These are phyloP conservation scores for Annulohypoxylon nitens DNA, from an alignment of 495 filamentous ascomycete species.

Conservation along the genomic window DNA sequence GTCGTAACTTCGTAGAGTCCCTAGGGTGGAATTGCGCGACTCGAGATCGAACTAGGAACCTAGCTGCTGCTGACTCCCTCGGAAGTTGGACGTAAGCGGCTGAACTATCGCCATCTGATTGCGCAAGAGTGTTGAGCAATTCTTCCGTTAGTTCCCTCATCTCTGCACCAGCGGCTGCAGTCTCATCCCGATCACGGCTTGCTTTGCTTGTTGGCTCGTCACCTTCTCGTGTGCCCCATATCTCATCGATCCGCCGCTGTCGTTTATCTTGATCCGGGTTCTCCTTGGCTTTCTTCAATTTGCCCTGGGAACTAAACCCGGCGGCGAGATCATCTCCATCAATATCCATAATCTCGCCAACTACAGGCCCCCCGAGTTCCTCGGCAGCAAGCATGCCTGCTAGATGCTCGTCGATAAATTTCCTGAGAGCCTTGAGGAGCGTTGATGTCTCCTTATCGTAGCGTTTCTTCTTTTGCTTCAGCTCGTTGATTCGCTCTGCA, in stretches of 20 bases:
- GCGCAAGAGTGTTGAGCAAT: conserved; percentile 71
- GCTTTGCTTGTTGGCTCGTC: conserved; percentile 46
- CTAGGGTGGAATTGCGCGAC: conserved; percentile 89
- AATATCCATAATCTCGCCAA: conserved; percentile 78
- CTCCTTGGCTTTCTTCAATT: conserved; percentile 71
- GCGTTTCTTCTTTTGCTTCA: conserved; percentile 67
- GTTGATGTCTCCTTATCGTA: conserved; percentile 68
- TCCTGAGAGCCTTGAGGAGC: conserved; percentile 72
- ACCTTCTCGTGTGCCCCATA: conserved; percentile 66
- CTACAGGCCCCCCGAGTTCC: conserved; percentile 85
- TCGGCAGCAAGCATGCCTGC: conserved; percentile 88
- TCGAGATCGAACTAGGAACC: conserved; percentile 86
- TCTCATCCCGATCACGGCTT: conserved; percentile 63
- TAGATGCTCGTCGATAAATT: conserved; percentile 80
- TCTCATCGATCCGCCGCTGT: conserved; percentile 81
- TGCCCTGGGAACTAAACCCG: conserved; percentile 80
- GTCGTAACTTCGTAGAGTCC: conserved; percentile 78
- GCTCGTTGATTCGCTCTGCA: conserved; percentile 67
- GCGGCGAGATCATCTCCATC: conserved; percentile 68
- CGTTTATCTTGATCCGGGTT: conserved; percentile 61
- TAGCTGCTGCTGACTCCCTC: conserved; percentile 82
- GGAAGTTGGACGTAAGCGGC: conserved; percentile 75
- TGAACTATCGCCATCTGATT: conserved; percentile 67
- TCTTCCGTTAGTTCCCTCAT: conserved; percentile 75
- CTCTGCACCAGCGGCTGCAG: conserved; percentile 73